Conservation (phyloP, 2,329 filamentous ascomycete genomes). For the Emmonsiellopsis sp. region DNA sequence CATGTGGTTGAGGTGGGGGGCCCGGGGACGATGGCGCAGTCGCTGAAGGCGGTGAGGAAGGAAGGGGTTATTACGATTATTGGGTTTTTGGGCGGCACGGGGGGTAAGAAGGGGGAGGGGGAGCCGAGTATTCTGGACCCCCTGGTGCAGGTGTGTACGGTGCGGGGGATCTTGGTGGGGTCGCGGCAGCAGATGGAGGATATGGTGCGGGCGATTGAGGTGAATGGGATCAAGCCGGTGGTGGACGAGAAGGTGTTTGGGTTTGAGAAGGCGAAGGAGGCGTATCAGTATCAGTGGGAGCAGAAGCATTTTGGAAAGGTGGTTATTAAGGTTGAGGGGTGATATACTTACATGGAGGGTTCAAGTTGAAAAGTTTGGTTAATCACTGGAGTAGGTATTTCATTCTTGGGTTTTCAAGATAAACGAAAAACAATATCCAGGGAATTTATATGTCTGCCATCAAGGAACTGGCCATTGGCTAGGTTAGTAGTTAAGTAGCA, state of each 20-base stretch:
- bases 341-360: background rate
- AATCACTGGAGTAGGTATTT: background rate
- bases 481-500: too few relatives aligned
- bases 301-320: slow-evolving; percentile 50
- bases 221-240: slow-evolving; percentile 49
- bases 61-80: slow-evolving; percentile 50
- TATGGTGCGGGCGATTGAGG: slow-evolving; percentile 51
- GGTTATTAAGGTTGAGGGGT: slow-evolving; percentile 28
- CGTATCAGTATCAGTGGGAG: slow-evolving; percentile 43
- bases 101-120: slow-evolving; percentile 24
- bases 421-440: too few relatives aligned
- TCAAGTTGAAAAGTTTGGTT: background rate
- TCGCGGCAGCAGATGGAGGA: slow-evolving; percentile 48
- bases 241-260: slow-evolving; percentile 49
- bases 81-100: slow-evolving; percentile 45
- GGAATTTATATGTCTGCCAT: too few relatives aligned
- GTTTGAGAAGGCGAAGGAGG: slow-evolving; percentile 43
- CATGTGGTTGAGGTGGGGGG: slow-evolving; percentile 60
- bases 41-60: slow-evolving; percentile 43
- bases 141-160: slow-evolving; percentile 43
- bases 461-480: too few relatives aligned
- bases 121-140: slow-evolving; percentile 45
- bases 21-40: slow-evolving; percentile 49
- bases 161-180: slow-evolving; percentile 50
- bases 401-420: too few relatives aligned